Evolutionary conservation across 768 basidiomycete species (phyloP).

Genomic region (Lactarius indigo): DNA sequence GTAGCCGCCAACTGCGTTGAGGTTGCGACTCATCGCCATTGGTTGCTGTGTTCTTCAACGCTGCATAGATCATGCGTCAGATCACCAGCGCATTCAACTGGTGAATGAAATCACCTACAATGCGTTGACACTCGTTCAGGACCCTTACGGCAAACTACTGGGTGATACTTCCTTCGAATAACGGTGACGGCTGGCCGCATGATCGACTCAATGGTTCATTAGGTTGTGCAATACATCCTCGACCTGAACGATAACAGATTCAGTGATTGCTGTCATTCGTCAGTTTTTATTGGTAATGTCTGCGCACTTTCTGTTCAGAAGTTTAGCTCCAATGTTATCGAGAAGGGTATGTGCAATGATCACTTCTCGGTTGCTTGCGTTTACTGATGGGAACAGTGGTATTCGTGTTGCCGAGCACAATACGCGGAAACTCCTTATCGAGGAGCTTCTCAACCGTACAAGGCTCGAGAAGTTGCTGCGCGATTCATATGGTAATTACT

Average conservation of each 20-base stretch:
- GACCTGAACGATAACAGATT: conserved; percentile 98
- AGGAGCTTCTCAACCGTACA: conserved; percentile 90
- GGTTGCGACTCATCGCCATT: conserved; percentile 93
- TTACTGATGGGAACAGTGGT: conserved; percentile 40
- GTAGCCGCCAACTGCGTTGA: conserved; percentile 99
- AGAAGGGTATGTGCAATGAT: conserved; percentile 57
- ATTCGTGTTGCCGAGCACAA: conserved; percentile 95
- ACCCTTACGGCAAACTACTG: conserved; percentile 93
- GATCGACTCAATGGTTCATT: conserved; percentile 7
- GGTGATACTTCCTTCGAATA: conserved; percentile 28
- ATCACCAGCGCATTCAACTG: conserved; percentile 90
- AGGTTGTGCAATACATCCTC: conserved; percentile 97
- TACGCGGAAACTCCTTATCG: conserved; percentile 91
- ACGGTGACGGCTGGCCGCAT: background rate
- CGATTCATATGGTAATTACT: conserved; percentile 96
- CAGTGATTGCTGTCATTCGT: conserved; percentile 92
- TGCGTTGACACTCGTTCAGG: conserved; percentile 94
- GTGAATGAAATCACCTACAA: conserved; percentile 99
- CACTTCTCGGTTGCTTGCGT: background rate
- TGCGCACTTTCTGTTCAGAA: conserved; percentile 98
- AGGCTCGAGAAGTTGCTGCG: conserved; percentile 93
- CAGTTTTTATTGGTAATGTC: conserved; percentile 97
- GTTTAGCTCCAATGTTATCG: conserved; percentile 98
- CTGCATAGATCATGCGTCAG: conserved; percentile 97
- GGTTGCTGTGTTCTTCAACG: conserved; percentile 98